Evolutionary conservation across 75 land plant species (phyloP), one percentile per base, ranked within the genome.

Genomic region (Cryptomeria japonica): DNA sequence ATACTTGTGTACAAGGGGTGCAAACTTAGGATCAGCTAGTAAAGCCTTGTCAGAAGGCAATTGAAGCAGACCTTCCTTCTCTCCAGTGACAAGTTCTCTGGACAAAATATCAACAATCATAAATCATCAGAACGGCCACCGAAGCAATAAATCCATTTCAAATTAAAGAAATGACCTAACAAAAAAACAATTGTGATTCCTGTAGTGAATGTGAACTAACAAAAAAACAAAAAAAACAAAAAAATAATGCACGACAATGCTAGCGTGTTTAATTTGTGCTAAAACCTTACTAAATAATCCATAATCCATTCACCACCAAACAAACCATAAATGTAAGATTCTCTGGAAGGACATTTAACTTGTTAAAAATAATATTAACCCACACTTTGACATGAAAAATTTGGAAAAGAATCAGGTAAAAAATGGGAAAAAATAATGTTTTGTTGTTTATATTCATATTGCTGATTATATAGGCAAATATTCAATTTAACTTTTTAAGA

Each of bases 11-110:
- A 95, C 97, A 37, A 91, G 89, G 1, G 93, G 92, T 32, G 95
- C 96, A 94, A 98, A 98, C n/a, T 77, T 84, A 36, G 97, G 96
- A 70, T 98, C 99, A 37, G 80, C 70, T 10, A 97, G 89, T 44
- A 98, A 93, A 32, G 94, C 95, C 90, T 95, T 95, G 91, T 98
- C 99, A 28, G 99, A 87, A 55, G 99, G 97, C 89, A 95, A 95
- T 31, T 95, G 87, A 78, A 98, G 96, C 68, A 85, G 14, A 2
- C 96, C 98, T 88, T 96, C 99, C 80, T 91, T 92, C 91, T 95
- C 97, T 83, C 98, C 99, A 84, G 87, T 91, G 58, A 98, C 86
- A 39, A 98, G 96, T 88, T 94, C 99, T 78, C 99, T 97, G 31
- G 87, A n/a, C 15, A 56, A 9, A 90, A 9, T 28, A 51, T 51